phyloP scores from a whole-genome alignment of 306 rosid species.

The Cicer yamashitae region DNA sequence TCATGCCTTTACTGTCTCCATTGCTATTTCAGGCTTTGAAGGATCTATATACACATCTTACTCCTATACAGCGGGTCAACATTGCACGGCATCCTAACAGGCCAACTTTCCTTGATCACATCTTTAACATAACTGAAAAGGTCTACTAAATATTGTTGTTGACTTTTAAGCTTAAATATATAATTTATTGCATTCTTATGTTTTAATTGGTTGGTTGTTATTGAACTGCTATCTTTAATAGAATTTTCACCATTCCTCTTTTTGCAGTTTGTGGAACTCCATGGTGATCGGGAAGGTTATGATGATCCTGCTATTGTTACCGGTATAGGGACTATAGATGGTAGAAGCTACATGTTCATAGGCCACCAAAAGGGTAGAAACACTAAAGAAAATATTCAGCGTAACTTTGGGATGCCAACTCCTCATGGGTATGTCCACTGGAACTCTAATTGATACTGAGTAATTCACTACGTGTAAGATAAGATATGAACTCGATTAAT shows the following conservation, averaged over 20 bases:
- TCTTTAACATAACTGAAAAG: slow-evolving; percentile 90
- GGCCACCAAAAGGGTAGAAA: slow-evolving; percentile 99
- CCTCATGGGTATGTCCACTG: slow-evolving; percentile 86
- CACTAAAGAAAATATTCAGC: slow-evolving; percentile 88
- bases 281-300: slow-evolving; percentile 94
- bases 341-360: slow-evolving; percentile 83
- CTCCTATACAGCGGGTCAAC: slow-evolving; percentile 84
- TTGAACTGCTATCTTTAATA: slow-evolving; percentile 34
- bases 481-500: too few relatives aligned
- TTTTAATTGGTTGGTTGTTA: slow-evolving; percentile 34
- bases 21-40: slow-evolving; percentile 71
- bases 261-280: slow-evolving; percentile 91
- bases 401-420: slow-evolving; percentile 99
- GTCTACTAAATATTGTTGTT: slow-evolving; percentile 46
- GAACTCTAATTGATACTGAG: slow-evolving; percentile 25
- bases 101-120: slow-evolving; percentile 94
- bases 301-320: slow-evolving; percentile 98
- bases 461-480: slow-evolving; percentile 29
- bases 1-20: slow-evolving; percentile 33
- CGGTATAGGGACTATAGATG: slow-evolving; percentile 89
- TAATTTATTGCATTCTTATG: slow-evolving; percentile 38
- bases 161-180: not conserved
- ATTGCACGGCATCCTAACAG: slow-evolving; percentile 97
- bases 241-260: slow-evolving; percentile 35
- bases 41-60: slow-evolving; percentile 69